A percentile compares a stretch with the other conserved stretches of the same genome.
phyloP scores from a whole-genome alignment of 441 rosid genomes.

The Eruca vesicaria region DNA sequence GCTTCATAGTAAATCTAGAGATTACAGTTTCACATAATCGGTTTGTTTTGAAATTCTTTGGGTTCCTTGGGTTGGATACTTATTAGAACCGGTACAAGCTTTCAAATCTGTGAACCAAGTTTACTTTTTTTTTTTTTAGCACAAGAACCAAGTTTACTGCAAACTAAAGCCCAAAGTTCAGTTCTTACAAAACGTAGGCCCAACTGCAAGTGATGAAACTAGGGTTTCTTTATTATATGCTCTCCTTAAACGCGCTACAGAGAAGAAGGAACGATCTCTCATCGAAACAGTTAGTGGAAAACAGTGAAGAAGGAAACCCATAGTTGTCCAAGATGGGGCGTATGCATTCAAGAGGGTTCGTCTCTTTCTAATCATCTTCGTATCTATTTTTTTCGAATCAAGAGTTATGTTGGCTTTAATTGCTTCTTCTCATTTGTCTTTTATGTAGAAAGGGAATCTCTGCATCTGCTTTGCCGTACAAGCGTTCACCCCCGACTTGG shows the following conservation, averaged over 20 bases:
- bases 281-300: background rate
- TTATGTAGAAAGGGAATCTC: slow-evolving; percentile 73
- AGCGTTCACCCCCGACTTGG: slow-evolving; percentile 48
- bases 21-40: too few species aligned
- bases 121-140: too few species aligned
- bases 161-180: background rate
- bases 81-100: too few species aligned
- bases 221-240: background rate
- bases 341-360: slow-evolving; percentile 81
- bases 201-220: background rate
- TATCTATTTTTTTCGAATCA: background rate
- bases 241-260: background rate
- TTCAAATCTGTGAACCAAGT: too few species aligned
- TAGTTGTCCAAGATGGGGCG: slow-evolving; percentile 60
- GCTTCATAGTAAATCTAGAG: too few species aligned
- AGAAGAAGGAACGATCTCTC: background rate
- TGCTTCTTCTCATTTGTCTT: background rate
- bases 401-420: background rate
- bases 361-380: background rate
- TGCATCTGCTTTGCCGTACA: slow-evolving; percentile 81
- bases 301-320: background rate
- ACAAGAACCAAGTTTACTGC: background rate
- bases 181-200: background rate
- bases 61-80: too few species aligned
- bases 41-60: too few species aligned